These are phyloP conservation scores for Coemansia sp. DNA, from an alignment of 192 early-diverging fungal species.

Conservation along the genomic window DNA sequence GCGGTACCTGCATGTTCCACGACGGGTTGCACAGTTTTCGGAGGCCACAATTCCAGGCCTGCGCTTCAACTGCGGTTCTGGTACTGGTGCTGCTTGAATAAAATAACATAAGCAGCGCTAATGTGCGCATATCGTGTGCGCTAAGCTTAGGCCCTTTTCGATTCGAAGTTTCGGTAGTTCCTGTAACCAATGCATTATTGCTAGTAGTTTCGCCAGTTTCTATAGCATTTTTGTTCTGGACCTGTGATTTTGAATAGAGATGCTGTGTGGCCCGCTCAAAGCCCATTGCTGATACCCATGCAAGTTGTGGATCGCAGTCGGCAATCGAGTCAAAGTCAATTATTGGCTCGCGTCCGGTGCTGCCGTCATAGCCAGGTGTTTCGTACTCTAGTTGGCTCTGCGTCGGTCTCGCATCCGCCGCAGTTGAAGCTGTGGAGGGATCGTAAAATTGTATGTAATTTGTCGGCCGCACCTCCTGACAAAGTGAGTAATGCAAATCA, in stretches of 20 bases:
- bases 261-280: slow-evolving; percentile 19
- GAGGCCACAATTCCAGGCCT: slow-evolving; percentile 6
- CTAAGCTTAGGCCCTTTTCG: slow-evolving; percentile 55
- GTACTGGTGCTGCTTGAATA: slow-evolving; percentile 22
- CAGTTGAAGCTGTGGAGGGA: neutral
- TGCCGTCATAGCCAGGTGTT: neutral
- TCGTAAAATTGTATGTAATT: slow-evolving; percentile 65
- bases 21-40: slow-evolving; percentile 4
- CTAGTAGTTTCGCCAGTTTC: slow-evolving; percentile 4
- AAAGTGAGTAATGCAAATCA: slow-evolving; percentile 71
- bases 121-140: slow-evolving; percentile 63
- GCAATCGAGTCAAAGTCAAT: slow-evolving; percentile 51
- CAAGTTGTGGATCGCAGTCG: slow-evolving; percentile 23
- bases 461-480: slow-evolving; percentile 63
- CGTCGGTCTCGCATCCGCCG: neutral
- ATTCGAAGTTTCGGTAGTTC: slow-evolving; percentile 7
- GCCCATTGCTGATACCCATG: slow-evolving; percentile 39
- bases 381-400: neutral
- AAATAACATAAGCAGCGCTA: slow-evolving; percentile 72
- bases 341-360: slow-evolving; percentile 30
- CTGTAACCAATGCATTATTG: neutral
- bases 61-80: neutral
- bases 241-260: slow-evolving; percentile 10
- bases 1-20: slow-evolving; percentile 61
- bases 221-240: slow-evolving; percentile 10